Base-by-base conservation (phyloP, 164 flowering plant genomes). In the Berberis thunbergii region DNA sequence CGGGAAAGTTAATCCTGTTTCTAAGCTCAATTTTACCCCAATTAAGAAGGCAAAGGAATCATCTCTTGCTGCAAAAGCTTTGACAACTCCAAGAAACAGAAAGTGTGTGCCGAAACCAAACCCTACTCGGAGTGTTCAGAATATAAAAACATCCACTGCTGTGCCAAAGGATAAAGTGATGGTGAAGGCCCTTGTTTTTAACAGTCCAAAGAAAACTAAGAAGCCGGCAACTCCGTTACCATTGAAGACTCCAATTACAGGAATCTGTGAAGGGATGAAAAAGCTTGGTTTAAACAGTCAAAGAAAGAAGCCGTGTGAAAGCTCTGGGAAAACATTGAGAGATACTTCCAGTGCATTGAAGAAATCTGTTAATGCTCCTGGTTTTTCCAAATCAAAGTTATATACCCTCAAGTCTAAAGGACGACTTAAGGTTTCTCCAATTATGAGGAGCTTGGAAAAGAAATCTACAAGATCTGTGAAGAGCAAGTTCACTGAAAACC, bases 41-140 rank as follows among this genome's bases (percentile, higher is more conserved):
- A 78, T 76, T 40, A 64, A 62, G 4, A 84, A 75, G 75, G 69
- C 67, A 57, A 87, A 73, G 70, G 74, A 73, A 66, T 40, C 74
- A 46, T 62, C 70, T 42, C 71, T 67, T 57, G 73, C 72, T 57
- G 69, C 77, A 6, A 87, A 85, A 80, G 83, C 84, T 50, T 74
- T 89, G 71, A 87, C 94, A 8, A 87, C 93, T 73, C 96, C 95
- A 4, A 77, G 88, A 70, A 69, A 76, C 74, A 77, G 74, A 58
- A 84, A 75, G 59, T 49, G 63, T 46, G 39, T 57, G 42, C 67
- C 75, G 4, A 76, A 76, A 64, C 64, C 71, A 44, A 76, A 69
- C 9, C 58, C 79, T 4, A 86, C 85, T 71, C 69, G 77, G 44
- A 92, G 96, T 76, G 89, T 79, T 62, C 77, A 70, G 65, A 81